Base-by-base conservation (phyloP, 495 filamentous ascomycete species). In the Penicillium verhagenii region DNA sequence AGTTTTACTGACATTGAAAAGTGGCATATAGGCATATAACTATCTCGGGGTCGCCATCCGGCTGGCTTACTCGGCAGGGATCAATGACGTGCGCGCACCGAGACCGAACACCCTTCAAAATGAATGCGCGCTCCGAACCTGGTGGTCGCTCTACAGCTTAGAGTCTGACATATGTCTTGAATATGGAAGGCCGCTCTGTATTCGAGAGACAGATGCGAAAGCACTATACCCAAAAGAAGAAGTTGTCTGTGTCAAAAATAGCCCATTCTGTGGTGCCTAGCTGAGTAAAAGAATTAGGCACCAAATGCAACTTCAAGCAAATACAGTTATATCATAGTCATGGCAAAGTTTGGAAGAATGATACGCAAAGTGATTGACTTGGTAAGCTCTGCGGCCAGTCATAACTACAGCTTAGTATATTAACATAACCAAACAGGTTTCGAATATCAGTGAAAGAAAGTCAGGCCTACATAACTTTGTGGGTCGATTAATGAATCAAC, bases 31-130 rank as follows among this genome's bases (percentile, higher is more conserved):
- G 9, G 50, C 55, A 25, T 58, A 53, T 28, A 47, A 58, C 44
- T 54, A 54, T 28, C 35, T 62, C 6, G 56, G 59, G 5, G 50
- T 55, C 23, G 59, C 59, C 19, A 62, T 62, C 25, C 39, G 59
- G 18, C 33, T 62, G 24, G 59, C 59, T 4, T 54, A 59, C 37
- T 54, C 59, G 11, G 52, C 46, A 6, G 60, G 56, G 5, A 35
- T 59, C 6, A 58, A 63, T 28, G 23, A 43, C 11, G 47, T 47
- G 3, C 28, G 33, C 3, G 29, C 16, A n/a, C 2, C 11, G 14
- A 7, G 28, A 1, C 10, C 9, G 9, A n/a, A 23, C 6, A 13
- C 1, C 11, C 20, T 48, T n/a, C 20, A 37, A 14, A 2, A 8
- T 18, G 20, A 60, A 21, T 29, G 37, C n/a, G 56, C 56, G 38